A percentile compares a stretch with the other conserved stretches of the same genome.
These are phyloP conservation scores for Sphaerobolus stellatus DNA, from an alignment of 1,284 basidiomycete species.

Conservation along the genomic window DNA sequence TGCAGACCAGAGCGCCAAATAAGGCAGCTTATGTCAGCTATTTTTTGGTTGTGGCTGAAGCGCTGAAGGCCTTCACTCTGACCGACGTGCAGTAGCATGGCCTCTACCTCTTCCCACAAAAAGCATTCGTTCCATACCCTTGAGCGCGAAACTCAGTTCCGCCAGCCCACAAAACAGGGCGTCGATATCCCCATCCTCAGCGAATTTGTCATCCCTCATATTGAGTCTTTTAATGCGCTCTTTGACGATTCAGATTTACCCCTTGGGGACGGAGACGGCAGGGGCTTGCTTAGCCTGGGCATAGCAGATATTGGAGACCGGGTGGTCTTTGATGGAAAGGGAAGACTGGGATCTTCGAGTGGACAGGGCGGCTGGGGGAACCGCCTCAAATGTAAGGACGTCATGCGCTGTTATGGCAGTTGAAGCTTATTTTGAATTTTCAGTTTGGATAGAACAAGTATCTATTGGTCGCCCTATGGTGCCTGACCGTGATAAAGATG, in stretches of 20 bases:
- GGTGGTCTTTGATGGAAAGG: constrained; percentile 88
- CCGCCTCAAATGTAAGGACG: constrained; percentile 69
- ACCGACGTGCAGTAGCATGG: background rate
- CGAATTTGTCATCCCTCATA: constrained; percentile 91
- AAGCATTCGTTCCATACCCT: constrained; percentile 72
- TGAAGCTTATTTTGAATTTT: constrained; percentile 12
- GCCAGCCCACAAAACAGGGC: constrained; percentile 69
- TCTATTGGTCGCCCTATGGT: constrained; percentile 86
- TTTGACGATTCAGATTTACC: constrained; percentile 83
- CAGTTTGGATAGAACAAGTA: constrained; percentile 90
- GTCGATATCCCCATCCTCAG: constrained; percentile 83
- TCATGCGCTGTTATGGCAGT: constrained; percentile 8
- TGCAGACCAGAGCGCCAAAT: constrained; percentile 25
- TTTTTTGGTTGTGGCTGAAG: background rate
- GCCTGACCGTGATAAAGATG: constrained; percentile 77
- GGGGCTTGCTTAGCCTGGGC: constrained; percentile 79
- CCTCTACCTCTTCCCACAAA: background rate
- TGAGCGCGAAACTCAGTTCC: constrained; percentile 78
- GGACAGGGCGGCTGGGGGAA: constrained; percentile 72
- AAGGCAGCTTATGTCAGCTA: constrained; percentile 4
- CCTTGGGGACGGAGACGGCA: constrained; percentile 70
- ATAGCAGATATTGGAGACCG: constrained; percentile 86
- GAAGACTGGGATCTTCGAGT: constrained; percentile 49
- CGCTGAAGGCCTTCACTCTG: too few species aligned
- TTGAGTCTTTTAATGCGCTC: constrained; percentile 96